Evolutionary conservation across 2,329 filamentous ascomycete species (phyloP).

Genomic region (Colletotrichum somersetense): DNA sequence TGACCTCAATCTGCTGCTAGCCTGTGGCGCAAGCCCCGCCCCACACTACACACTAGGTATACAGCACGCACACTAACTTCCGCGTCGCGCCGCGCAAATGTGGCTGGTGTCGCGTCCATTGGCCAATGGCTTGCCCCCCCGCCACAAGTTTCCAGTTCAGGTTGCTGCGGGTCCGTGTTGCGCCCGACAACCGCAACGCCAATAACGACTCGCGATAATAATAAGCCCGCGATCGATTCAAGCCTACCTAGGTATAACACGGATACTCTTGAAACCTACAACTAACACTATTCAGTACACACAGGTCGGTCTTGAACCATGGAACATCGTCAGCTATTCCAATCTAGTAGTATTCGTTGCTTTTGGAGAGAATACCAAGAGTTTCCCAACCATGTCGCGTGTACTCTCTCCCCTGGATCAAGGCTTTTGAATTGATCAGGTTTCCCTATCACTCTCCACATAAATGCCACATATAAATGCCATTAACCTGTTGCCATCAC

Average conservation of each 20-base stretch:
- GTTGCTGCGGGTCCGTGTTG: neutral
- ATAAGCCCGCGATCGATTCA: neutral
- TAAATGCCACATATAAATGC: neutral
- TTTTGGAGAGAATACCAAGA: neutral
- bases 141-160: conserved; percentile 19
- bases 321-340: neutral
- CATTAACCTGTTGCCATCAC: neutral
- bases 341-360: neutral
- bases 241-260: neutral
- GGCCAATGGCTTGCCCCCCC: neutral
- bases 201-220: neutral
- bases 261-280: too few species aligned
- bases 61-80: too few species aligned
- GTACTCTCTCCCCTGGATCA: neutral
- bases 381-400: neutral
- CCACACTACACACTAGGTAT: neutral
- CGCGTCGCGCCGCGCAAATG: neutral
- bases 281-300: neutral
- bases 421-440: neutral
- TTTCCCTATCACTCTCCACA: neutral
- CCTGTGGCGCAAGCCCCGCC: conserved; percentile 6
- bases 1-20: neutral
- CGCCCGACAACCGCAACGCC: neutral
- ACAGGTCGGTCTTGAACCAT: neutral
- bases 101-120: conserved; percentile 8